Conservation (phyloP, 805 yeast species). For the Saccharomyces jurei region DNA sequence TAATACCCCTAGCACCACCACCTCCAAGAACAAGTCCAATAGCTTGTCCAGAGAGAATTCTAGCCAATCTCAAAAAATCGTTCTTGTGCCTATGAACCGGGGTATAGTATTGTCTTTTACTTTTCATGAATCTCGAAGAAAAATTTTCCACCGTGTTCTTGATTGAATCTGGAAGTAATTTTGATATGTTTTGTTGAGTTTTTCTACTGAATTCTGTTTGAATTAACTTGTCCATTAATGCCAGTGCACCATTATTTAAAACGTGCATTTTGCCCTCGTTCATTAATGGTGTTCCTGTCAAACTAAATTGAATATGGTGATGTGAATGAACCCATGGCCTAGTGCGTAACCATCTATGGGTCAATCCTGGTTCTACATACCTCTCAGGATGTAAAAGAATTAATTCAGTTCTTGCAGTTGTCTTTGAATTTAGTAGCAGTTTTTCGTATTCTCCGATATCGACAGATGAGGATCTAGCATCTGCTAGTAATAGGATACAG, state of each 20-base stretch:
- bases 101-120: conserved; percentile 23
- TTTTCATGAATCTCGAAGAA: conserved; percentile 26
- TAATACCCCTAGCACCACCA: conserved; percentile 93
- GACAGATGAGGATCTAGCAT: conserved; percentile 58
- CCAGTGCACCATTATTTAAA: conserved; percentile 6
- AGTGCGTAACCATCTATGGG: conserved; percentile 74
- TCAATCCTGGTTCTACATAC: conserved; percentile 75
- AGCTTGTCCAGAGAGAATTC: conserved; percentile 85
- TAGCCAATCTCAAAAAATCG: conserved; percentile 83
- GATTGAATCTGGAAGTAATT: conserved; percentile 28
- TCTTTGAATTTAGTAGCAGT: conserved; percentile 60
- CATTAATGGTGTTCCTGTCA: neutral
- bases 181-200: conserved; percentile 28
- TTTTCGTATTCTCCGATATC: conserved; percentile 81
- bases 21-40: conserved; percentile 94
- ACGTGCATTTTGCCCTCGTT: neutral
- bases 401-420: conserved; percentile 82
- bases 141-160: conserved; percentile 33
- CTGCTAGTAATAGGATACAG: conserved; percentile 81
- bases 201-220: conserved; percentile 26
- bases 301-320: conserved; percentile 75
- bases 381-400: conserved; percentile 78
- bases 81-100: conserved; percentile 52
- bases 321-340: conserved; percentile 89
- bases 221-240: conserved; percentile 22